phyloP scores from a whole-genome alignment of 2,329 filamentous ascomycete genomes.

The Chalaropsis thielavioides region DNA sequence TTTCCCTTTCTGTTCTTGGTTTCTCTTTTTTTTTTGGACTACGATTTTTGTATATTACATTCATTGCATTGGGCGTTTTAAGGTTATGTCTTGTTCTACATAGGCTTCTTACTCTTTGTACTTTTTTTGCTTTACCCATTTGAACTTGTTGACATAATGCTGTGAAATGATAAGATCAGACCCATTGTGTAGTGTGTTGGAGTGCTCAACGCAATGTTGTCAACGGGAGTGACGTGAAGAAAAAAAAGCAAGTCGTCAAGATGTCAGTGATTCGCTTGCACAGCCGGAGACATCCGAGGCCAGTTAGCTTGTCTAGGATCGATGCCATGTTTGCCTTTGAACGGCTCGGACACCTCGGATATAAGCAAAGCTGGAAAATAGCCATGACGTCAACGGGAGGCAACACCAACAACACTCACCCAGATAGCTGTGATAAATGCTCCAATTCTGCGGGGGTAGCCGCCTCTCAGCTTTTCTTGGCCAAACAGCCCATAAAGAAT shows the following conservation, averaged over 20 bases:
- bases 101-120: neutral
- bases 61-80: neutral
- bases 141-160: neutral
- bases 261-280: neutral
- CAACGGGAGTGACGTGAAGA: neutral
- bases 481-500: neutral
- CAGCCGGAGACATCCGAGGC: neutral
- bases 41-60: conserved; percentile 1
- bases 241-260: neutral
- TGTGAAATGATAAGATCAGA: neutral
- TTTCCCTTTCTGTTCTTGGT: neutral
- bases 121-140: neutral
- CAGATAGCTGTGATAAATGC: too few species aligned
- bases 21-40: neutral
- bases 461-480: neutral
- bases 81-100: neutral
- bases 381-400: neutral
- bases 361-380: neutral
- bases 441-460: neutral
- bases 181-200: neutral
- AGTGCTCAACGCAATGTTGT: neutral
- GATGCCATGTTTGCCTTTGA: neutral
- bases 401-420: neutral
- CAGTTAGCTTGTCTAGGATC: neutral
- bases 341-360: neutral